Conservation (phyloP, 495 filamentous ascomycete species). For the Lasiosphaeria hispida region DNA sequence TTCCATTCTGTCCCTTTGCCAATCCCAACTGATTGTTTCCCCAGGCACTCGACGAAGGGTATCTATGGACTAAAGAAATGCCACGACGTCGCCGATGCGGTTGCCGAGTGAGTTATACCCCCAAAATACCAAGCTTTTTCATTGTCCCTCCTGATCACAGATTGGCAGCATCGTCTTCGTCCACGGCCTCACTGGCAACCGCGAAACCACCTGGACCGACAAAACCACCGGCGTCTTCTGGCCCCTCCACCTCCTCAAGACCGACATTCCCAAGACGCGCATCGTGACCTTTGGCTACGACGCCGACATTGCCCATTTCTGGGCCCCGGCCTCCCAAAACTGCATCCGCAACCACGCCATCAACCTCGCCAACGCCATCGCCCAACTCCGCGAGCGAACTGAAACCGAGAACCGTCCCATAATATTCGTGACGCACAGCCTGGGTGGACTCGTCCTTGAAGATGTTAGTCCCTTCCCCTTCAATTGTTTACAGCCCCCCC, state of each 20-base stretch:
- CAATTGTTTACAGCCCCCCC: neutral
- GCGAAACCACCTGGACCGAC: conserved; percentile 8
- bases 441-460: conserved; percentile 6
- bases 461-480: conserved; percentile 2
- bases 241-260: neutral
- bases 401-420: conserved; percentile 1
- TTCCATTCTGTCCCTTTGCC: no score
- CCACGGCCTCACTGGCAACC: conserved; percentile 3
- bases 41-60: conserved; percentile 1
- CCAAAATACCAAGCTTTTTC: no score
- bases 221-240: neutral
- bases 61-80: conserved; percentile 3
- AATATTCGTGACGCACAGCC: conserved; percentile 2
- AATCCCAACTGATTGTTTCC: no score
- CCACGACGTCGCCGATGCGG: neutral
- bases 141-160: no score
- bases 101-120: neutral
- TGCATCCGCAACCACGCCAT: conserved; percentile 6
- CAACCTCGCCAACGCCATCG: conserved; percentile 4
- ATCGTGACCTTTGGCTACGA: conserved; percentile 6
- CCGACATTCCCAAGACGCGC: neutral
- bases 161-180: conserved; percentile 7
- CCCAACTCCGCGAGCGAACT: conserved; percentile 2
- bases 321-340: neutral
- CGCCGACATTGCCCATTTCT: conserved; percentile 4